These are phyloP conservation scores for Talaromyces sp. DNA, from an alignment of 2,329 filamentous ascomycete genomes.

Conservation along the genomic window DNA sequence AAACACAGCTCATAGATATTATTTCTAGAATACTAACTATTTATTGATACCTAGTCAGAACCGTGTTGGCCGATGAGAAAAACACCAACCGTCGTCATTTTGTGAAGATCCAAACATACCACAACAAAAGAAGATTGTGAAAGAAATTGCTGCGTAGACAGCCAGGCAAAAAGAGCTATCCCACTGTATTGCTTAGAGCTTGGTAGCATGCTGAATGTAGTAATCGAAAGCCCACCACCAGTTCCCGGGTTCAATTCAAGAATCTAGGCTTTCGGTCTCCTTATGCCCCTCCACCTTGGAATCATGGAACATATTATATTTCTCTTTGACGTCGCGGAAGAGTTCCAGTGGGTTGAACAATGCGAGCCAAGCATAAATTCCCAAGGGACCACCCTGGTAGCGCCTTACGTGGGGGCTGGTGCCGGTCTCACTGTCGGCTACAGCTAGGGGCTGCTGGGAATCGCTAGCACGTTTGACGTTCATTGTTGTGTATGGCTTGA, in stretches of 20 bases:
- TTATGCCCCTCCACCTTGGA: not conserved
- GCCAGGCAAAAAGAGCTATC: slow-evolving; percentile 22
- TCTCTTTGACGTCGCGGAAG: not conserved
- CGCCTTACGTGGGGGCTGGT: not conserved
- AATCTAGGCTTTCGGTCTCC: too few relatives aligned
- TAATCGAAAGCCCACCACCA: too few relatives aligned
- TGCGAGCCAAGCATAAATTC: not conserved
- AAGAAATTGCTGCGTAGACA: slow-evolving; percentile 30
- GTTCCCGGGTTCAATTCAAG: too few relatives aligned
- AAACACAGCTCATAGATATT: not conserved
- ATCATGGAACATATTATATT: not conserved
- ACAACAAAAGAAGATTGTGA: slow-evolving; percentile 26
- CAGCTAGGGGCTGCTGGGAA: not conserved
- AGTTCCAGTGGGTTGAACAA: not conserved
- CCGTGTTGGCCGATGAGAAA: too few relatives aligned
- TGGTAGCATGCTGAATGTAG: too few relatives aligned
- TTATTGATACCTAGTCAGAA: not conserved
- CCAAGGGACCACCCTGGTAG: not conserved
- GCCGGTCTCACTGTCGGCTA: not conserved
- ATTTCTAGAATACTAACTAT: not conserved
- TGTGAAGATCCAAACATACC: slow-evolving; percentile 24
- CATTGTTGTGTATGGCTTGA: slow-evolving; percentile 16
- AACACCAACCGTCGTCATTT: slow-evolving; percentile 7
- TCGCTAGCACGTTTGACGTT: not conserved
- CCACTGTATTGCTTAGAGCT: slow-evolving; percentile 11